Evolutionary conservation across 495 filamentous ascomycete genomes (phyloP).

Genomic region (Xylaria longipes): DNA sequence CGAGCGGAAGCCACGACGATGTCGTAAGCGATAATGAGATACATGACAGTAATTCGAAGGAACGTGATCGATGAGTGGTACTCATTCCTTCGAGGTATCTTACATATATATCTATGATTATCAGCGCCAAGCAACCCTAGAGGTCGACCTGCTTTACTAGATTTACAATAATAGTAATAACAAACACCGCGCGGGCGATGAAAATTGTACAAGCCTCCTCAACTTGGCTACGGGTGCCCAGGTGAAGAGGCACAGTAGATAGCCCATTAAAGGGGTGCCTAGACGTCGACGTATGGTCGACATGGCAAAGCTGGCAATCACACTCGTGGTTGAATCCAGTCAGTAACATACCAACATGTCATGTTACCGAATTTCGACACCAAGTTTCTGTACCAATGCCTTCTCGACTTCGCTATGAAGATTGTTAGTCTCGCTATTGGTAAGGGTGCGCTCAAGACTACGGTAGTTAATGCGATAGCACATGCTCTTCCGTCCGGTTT

Average conservation of each 20-base stretch:
- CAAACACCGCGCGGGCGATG: neutral
- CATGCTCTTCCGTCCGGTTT: constrained; percentile 78
- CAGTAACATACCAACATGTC: neutral
- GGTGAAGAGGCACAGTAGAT: neutral
- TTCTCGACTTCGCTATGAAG: constrained; percentile 71
- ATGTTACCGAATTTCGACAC: constrained; percentile 77
- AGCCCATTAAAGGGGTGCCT: neutral
- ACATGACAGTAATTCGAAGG: neutral
- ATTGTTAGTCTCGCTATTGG: constrained; percentile 75
- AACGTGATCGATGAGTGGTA: neutral
- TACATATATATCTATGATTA: neutral
- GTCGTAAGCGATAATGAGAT: constrained; percentile 7
- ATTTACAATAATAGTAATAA: constrained; percentile 10
- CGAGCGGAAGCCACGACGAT: neutral
- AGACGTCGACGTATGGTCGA: too few relatives aligned
- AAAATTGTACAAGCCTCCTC: neutral
- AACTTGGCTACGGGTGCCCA: too few relatives aligned
- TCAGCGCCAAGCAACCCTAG: neutral
- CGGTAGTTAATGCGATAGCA: constrained; percentile 94
- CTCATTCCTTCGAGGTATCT: neutral
- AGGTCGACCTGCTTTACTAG: neutral
- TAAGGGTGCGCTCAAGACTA: constrained; percentile 87
- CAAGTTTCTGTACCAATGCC: constrained; percentile 69
- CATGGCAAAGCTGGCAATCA: constrained; percentile 3
- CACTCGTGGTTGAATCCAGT: neutral